Evolutionary conservation across 371 early-diverging fungal species (phyloP), one percentile per base, ranked within the genome.

Genomic region (Mortierella sp.): DNA sequence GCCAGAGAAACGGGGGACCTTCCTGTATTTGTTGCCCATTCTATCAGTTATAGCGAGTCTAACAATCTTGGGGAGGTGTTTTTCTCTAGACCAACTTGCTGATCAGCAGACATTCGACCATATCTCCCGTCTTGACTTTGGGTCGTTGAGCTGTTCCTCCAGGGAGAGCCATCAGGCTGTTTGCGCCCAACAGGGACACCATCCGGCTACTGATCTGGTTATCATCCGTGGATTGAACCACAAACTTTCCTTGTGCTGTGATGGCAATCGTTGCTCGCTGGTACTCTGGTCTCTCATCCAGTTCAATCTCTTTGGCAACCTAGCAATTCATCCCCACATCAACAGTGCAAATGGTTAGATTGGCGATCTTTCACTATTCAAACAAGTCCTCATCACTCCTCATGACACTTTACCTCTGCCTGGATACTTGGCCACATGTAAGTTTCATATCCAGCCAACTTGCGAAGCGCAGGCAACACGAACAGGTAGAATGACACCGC

Each of bases 211-310:
- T 93, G 71, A 87, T 88, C 80, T 96, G 96, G 34, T 82, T 74
- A 24, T 90, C 63, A 58, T 76, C 93, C 0, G 93, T 94, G 0
- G 90, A 89, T 44, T 78, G 69, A 14, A 88, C 95, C 9, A 83
- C 53, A n/a, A 89, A 81, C 24, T 60, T 16, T 31, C 70, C 49
- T 31, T 70, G 24, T 13, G 19, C 14, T 25, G 41, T 40, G 62
- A 78, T 74, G 55, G 63, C 72, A 17, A 91, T 83, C 16, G 80
- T 74, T 0, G 88, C 91, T 12, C 96, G 88, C 49, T 92, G 88
- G 67, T 90, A 97, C 80, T 97, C 97, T 17, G 96, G 97, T 17
- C 96, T 81, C 17, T 84, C 70, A 78, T 96, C 97, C 55, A 95
- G 80, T 0, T 44, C 59, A 27, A 95, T 78, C 13, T 73, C 69